A percentile compares a stretch with the other conserved stretches of the same genome.
phyloP scores from a whole-genome alignment of 2,329 filamentous ascomycete species.

The Monosporascus sp. region DNA sequence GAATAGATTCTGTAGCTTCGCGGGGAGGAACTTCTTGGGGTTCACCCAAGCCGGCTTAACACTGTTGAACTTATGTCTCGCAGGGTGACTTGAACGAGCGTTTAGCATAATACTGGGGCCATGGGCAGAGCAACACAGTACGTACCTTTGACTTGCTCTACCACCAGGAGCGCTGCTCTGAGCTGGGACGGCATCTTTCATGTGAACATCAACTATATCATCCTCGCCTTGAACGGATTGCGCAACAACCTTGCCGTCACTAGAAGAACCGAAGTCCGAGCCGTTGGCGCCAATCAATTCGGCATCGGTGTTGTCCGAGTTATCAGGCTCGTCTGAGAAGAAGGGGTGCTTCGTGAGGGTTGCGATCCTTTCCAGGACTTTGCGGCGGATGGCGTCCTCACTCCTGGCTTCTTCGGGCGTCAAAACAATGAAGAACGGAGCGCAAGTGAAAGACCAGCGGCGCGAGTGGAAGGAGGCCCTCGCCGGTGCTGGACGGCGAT shows the following conservation, averaged over 20 bases:
- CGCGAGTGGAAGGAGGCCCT: constrained; percentile 24
- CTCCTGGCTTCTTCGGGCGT: constrained; percentile 63
- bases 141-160: constrained; percentile 23
- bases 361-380: constrained; percentile 70
- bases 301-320: constrained; percentile 54
- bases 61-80: constrained; percentile 38
- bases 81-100: constrained; percentile 28
- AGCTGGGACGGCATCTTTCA: constrained; percentile 57
- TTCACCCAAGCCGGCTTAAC: constrained; percentile 49
- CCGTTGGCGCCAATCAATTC: constrained; percentile 64
- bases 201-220: constrained; percentile 83
- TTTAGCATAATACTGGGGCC: constrained; percentile 7
- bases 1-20: constrained; percentile 67
- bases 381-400: constrained; percentile 70
- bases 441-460: constrained; percentile 26
- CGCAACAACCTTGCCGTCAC: constrained; percentile 66
- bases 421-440: constrained; percentile 68
- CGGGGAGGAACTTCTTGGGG: constrained; percentile 53
- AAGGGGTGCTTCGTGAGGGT: constrained; percentile 69
- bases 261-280: constrained; percentile 59
- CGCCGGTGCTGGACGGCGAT: constrained; percentile 42
- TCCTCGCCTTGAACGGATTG: constrained; percentile 84
- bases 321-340: constrained; percentile 44
- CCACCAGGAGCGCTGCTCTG: constrained; percentile 18
- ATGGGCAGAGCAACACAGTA: constrained; percentile 1